Conservation (phyloP, 441 rosid genomes). For the Croton setiger region DNA sequence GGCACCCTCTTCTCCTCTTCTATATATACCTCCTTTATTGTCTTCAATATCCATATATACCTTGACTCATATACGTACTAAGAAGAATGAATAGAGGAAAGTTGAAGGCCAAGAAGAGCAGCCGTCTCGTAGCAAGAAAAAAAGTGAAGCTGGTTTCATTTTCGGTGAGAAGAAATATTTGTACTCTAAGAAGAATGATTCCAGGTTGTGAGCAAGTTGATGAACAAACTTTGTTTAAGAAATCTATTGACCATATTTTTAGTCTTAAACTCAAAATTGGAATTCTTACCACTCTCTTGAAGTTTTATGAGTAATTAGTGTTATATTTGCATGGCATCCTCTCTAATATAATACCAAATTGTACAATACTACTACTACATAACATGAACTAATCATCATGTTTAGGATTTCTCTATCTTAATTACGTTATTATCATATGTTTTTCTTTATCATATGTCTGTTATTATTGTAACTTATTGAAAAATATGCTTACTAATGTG, state of each 20-base stretch:
- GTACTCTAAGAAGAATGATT: slow-evolving; percentile 23
- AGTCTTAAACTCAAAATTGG: slow-evolving; percentile 25
- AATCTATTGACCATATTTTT: slow-evolving; percentile 27
- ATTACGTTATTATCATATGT: no score
- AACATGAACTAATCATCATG: neutral
- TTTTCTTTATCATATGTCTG: no score
- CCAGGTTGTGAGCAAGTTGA: slow-evolving; percentile 16
- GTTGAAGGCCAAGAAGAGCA: slow-evolving; percentile 19
- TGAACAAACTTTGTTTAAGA: slow-evolving; percentile 29
- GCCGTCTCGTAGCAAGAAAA: slow-evolving; percentile 23
- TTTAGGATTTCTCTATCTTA: no score
- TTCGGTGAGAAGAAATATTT: slow-evolving; percentile 19
- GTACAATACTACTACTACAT: neutral
- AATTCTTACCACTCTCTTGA: slow-evolving; percentile 27
- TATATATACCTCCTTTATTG: slow-evolving; percentile 19
- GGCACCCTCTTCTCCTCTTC: slow-evolving; percentile 2
- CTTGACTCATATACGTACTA: no score
- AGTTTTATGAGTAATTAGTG: neutral
- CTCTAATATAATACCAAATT: neutral
- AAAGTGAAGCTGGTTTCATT: slow-evolving; percentile 26
- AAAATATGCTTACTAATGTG: no score
- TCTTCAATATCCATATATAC: no score
- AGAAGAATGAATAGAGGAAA: slow-evolving; percentile 13
- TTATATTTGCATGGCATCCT: neutral
- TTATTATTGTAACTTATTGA: no score